Evolutionary conservation across 2,329 filamentous ascomycete genomes (phyloP).

Genomic region (Aspergillus amoenus): DNA sequence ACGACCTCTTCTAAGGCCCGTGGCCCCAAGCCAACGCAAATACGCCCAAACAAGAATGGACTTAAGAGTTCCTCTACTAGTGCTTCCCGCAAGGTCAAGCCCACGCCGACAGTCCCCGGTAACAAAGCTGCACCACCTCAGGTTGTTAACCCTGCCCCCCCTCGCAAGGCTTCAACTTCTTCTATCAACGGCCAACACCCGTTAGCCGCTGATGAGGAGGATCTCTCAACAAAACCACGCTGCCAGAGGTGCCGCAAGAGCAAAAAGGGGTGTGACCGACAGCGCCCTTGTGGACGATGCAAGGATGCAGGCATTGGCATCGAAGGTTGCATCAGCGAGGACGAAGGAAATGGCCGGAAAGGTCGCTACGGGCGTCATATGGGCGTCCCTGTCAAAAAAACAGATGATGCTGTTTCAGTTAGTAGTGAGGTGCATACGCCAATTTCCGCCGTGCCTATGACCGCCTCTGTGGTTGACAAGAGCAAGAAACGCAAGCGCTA

Average conservation of each 20-base stretch:
- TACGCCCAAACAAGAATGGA: slow-evolving; percentile 30
- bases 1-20: slow-evolving; percentile 32
- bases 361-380: slow-evolving; percentile 78
- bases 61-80: slow-evolving; percentile 35
- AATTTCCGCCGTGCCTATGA: slow-evolving; percentile 29
- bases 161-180: slow-evolving; percentile 57
- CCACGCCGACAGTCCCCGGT: slow-evolving; percentile 16
- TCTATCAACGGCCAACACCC: slow-evolving; percentile 62
- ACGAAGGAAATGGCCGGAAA: slow-evolving; percentile 95
- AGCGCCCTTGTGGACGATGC: slow-evolving; percentile 91
- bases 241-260: slow-evolving; percentile 99
- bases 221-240: slow-evolving; percentile 90
- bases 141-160: slow-evolving; percentile 45
- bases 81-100: slow-evolving; percentile 42
- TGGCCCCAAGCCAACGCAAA: slow-evolving; percentile 27
- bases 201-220: slow-evolving; percentile 72
- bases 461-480: slow-evolving; percentile 52
- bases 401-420: slow-evolving; percentile 35
- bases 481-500: slow-evolving; percentile 70
- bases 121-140: slow-evolving; percentile 41
- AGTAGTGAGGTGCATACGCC: slow-evolving; percentile 8
- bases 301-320: slow-evolving; percentile 91
- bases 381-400: slow-evolving; percentile 66
- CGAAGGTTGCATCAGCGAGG: slow-evolving; percentile 94
- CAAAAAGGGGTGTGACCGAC: slow-evolving; percentile 98